Conservation (phyloP, 164 flowering plant genomes). For the Stephania yunnanensis region DNA sequence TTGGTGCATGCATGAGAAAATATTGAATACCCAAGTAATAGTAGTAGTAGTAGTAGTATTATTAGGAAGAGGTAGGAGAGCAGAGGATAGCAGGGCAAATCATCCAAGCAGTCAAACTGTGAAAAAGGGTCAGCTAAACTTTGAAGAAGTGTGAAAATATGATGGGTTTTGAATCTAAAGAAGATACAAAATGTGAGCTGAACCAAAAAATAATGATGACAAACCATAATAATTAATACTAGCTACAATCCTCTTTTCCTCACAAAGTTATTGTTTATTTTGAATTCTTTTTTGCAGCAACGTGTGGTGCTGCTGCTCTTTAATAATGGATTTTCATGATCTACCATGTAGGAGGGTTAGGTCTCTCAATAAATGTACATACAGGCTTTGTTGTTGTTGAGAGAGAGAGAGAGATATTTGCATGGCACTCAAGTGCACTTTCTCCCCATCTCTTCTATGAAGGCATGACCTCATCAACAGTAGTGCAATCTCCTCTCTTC, state of each 20-base stretch:
- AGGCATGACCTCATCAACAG: constrained; percentile 11
- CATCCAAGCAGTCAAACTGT: constrained; percentile 4
- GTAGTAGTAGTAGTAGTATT: too few relatives aligned
- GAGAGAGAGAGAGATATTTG: constrained; percentile 7
- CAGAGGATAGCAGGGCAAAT: neutral
- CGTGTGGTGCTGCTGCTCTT: constrained; percentile 12
- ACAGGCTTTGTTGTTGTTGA: neutral
- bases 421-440: constrained; percentile 21
- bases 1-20: neutral
- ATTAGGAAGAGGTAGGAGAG: too few relatives aligned
- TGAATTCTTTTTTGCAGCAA: constrained; percentile 11
- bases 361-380: constrained; percentile 19
- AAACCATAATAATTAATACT: constrained; percentile 19
- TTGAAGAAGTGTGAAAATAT: constrained; percentile 10
- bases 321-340: constrained; percentile 4
- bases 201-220: constrained; percentile 35
- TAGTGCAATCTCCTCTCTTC: constrained; percentile 3
- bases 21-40: neutral
- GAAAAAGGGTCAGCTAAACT: constrained; percentile 10
- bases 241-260: neutral
- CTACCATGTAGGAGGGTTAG: constrained; percentile 16
- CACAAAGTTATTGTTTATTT: constrained; percentile 10
- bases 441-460: neutral
- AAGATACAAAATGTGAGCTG: constrained; percentile 16
- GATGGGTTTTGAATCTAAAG: constrained; percentile 5